A percentile compares a stretch with the other conserved stretches of the same genome.
phyloP scores from a whole-genome alignment of 371 early-diverging fungal species.

The Rhizopus stolonifer region DNA sequence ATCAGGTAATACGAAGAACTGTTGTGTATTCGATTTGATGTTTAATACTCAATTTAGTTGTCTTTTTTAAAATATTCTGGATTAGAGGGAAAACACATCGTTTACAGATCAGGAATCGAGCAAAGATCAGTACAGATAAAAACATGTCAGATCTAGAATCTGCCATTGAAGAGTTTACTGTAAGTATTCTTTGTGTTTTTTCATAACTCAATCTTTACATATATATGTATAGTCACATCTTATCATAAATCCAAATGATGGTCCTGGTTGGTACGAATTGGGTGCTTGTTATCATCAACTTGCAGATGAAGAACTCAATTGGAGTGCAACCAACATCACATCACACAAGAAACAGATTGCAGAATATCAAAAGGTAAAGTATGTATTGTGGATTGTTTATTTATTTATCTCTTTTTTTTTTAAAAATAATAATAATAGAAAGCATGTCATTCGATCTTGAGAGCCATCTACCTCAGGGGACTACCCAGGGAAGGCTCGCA shows the following conservation, averaged over 20 bases:
- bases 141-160: constrained; percentile 60
- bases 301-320: constrained; percentile 66
- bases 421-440: constrained; percentile 46
- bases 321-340: constrained; percentile 65
- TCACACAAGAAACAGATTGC: constrained; percentile 50
- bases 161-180: constrained; percentile 58
- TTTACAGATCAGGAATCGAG: constrained; percentile 56
- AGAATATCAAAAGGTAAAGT: constrained; percentile 58
- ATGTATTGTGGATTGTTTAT: neutral
- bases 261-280: constrained; percentile 66
- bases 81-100: constrained; percentile 63
- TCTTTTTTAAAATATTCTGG: constrained; percentile 53
- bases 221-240: constrained; percentile 26
- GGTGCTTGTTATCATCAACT: constrained; percentile 57
- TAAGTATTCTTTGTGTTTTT: constrained; percentile 19
- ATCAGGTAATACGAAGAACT: constrained; percentile 29
- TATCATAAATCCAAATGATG: constrained; percentile 56
- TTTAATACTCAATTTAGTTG: constrained; percentile 24
- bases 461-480: constrained; percentile 34
- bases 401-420: neutral
- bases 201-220: too few relatives aligned
- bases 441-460: constrained; percentile 56
- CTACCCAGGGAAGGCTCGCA: neutral
- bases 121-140: constrained; percentile 53
- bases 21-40: neutral